Evolutionary conservation across 345 rosid species (phyloP).

Genomic region (Salix koriyanagi): DNA sequence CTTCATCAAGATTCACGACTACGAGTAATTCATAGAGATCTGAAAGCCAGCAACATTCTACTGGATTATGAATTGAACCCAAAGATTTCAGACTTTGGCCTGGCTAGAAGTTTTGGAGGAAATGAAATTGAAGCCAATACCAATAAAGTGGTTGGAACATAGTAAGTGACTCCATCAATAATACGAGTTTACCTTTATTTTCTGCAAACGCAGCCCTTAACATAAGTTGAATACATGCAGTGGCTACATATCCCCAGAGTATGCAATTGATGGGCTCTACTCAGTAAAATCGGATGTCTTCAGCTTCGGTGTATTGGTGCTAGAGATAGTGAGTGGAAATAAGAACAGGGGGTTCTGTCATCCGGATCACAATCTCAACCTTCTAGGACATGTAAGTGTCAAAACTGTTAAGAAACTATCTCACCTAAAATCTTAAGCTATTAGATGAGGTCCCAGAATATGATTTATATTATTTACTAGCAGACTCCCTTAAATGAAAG

Average conservation of each 20-base stretch:
- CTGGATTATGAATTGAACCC: not conserved
- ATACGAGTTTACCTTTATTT: not conserved
- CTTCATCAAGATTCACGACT: constrained; percentile 13
- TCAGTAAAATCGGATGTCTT: constrained; percentile 2
- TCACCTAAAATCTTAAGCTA: too few species aligned
- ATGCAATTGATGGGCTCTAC: constrained; percentile 1
- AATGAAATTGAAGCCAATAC: constrained; percentile 3
- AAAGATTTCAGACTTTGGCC: constrained; percentile 10
- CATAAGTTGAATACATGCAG: not conserved
- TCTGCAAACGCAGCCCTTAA: not conserved
- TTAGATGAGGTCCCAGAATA: too few species aligned
- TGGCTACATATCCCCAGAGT: constrained; percentile 10
- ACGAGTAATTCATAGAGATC: constrained; percentile 9
- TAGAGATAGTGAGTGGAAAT: not conserved
- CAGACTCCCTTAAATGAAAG: too few species aligned
- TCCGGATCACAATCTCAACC: not conserved
- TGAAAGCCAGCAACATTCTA: constrained; percentile 4
- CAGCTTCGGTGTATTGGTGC: constrained; percentile 6
- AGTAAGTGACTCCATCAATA: not conserved
- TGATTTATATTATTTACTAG: too few species aligned
- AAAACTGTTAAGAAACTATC: not conserved
- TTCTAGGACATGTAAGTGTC: not conserved
- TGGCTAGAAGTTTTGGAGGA: constrained; percentile 3
- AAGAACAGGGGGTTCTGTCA: not conserved
- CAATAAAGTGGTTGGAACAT: constrained; percentile 1